Evolutionary conservation across 352 stramenopile species (phyloP).

Genomic region (Ophiocytium majus): DNA sequence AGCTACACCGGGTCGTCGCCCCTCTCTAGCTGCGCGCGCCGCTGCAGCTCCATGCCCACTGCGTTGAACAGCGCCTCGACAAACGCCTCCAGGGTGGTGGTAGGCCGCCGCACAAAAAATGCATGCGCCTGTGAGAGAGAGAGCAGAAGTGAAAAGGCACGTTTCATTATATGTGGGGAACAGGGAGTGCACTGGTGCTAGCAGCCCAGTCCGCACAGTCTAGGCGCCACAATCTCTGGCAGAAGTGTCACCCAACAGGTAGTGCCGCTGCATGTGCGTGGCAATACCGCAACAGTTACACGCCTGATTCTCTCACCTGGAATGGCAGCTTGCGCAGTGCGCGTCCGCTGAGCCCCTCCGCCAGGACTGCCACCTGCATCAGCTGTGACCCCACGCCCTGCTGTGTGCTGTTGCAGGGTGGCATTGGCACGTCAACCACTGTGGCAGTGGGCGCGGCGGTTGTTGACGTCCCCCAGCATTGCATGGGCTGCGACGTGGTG

Average conservation of each 20-base stretch:
- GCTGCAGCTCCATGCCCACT: background rate
- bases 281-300: too few species aligned
- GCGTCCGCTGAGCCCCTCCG: constrained; percentile 46
- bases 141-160: too few species aligned
- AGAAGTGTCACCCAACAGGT: too few species aligned
- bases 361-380: constrained; percentile 25
- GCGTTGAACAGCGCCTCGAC: background rate
- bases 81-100: background rate
- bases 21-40: background rate
- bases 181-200: too few species aligned
- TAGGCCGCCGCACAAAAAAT: constrained; percentile 38
- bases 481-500: background rate
- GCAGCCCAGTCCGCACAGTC: too few species aligned
- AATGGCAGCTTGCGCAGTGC: constrained; percentile 52
- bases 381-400: constrained; percentile 21
- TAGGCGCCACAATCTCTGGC: too few species aligned
- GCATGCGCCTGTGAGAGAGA: too few species aligned
- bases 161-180: too few species aligned
- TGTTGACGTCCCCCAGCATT: background rate
- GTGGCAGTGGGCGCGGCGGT: background rate
- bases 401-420: background rate
- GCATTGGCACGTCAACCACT: background rate
- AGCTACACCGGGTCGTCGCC: background rate
- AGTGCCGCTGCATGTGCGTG: too few species aligned
- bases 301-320: too few species aligned